A percentile compares a stretch with the other conserved stretches of the same genome.
These are phyloP conservation scores for Neonectria neomacrospora DNA, from an alignment of 2,329 filamentous ascomycete species.

Conservation along the genomic window DNA sequence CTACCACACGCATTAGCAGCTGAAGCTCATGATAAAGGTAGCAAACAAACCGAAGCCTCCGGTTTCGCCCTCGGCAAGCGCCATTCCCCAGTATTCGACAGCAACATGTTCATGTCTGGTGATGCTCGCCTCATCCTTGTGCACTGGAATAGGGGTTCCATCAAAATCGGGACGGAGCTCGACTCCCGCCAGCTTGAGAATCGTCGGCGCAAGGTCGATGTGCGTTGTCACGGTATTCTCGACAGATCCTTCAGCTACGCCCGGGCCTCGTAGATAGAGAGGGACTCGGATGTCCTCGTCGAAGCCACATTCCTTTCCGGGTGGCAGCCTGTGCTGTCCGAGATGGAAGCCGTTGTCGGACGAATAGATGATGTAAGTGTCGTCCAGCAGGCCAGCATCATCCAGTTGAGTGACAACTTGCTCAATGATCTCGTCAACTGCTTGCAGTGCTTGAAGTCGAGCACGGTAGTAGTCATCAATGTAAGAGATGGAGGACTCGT, in stretches of 20 bases:
- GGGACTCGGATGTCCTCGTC: conserved; percentile 71
- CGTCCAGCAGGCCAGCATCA: conserved; percentile 68
- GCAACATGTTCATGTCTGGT: conserved; percentile 65
- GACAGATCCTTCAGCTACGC: conserved; percentile 53
- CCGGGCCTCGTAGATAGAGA: conserved; percentile 66
- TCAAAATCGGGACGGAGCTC: conserved; percentile 64
- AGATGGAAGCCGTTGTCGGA: conserved; percentile 72
- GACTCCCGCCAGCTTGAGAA: conserved; percentile 59
- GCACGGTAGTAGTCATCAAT: conserved; percentile 64
- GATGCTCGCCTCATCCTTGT: conserved; percentile 30
- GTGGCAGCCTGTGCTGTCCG: conserved; percentile 66
- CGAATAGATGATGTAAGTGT: conserved; percentile 69
- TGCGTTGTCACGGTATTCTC: conserved; percentile 66
- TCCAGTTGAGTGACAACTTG: conserved; percentile 57
- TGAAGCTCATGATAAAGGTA: background rate
- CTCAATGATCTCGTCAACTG: conserved; percentile 66
- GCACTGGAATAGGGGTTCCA: conserved; percentile 63
- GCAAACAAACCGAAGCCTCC: conserved; percentile 41
- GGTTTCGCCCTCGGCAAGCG: conserved; percentile 51
- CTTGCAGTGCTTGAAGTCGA: conserved; percentile 63
- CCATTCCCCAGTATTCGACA: conserved; percentile 67
- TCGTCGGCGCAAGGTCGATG: conserved; percentile 71
- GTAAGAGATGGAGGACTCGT: conserved; percentile 54
- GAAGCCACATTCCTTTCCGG: conserved; percentile 67
- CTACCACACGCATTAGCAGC: conserved; percentile 25